phyloP scores from a whole-genome alignment of 441 rosid species.

The Iberis amara region DNA sequence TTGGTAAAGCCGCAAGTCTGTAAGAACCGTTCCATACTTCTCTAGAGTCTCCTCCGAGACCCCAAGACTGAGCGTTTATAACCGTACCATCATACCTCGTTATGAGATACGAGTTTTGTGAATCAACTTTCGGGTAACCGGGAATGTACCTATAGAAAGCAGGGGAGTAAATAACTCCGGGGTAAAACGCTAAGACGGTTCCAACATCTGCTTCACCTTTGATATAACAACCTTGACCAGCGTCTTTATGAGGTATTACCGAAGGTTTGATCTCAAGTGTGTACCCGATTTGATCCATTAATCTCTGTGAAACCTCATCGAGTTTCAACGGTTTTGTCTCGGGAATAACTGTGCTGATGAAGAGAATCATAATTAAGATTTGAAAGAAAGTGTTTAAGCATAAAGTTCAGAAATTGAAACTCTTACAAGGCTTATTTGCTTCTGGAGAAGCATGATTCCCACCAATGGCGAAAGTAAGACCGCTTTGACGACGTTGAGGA shows the following conservation, averaged over 20 bases:
- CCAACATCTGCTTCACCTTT: slow-evolving; percentile 73
- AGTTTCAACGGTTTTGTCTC: slow-evolving; percentile 56
- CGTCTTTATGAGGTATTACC: slow-evolving; percentile 63
- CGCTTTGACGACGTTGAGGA: slow-evolving; percentile 50
- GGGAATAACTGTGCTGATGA: slow-evolving; percentile 76
- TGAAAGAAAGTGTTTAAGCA: neutral
- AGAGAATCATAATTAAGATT: slow-evolving; percentile 31
- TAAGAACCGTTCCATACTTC: slow-evolving; percentile 60
- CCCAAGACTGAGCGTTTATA: slow-evolving; percentile 91
- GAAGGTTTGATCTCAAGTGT: slow-evolving; percentile 63
- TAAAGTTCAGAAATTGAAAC: neutral
- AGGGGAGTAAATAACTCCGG: slow-evolving; percentile 73
- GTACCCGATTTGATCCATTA: slow-evolving; percentile 68
- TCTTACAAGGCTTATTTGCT: slow-evolving; percentile 42
- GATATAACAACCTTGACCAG: slow-evolving; percentile 75
- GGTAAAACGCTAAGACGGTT: slow-evolving; percentile 70
- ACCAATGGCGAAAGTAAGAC: slow-evolving; percentile 52
- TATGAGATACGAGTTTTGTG: slow-evolving; percentile 69
- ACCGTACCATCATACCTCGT: slow-evolving; percentile 90
- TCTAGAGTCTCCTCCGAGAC: slow-evolving; percentile 55
- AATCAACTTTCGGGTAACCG: slow-evolving; percentile 76
- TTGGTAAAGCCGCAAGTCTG: slow-evolving; percentile 23
- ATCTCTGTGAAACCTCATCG: slow-evolving; percentile 49
- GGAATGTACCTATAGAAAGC: slow-evolving; percentile 79
- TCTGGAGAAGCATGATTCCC: slow-evolving; percentile 28